Percentiles rank a stretch among this genome's conserved stretches.
Evolutionary conservation across 768 basidiomycete genomes (phyloP).

Genomic region (Rhodotorula graminis): DNA sequence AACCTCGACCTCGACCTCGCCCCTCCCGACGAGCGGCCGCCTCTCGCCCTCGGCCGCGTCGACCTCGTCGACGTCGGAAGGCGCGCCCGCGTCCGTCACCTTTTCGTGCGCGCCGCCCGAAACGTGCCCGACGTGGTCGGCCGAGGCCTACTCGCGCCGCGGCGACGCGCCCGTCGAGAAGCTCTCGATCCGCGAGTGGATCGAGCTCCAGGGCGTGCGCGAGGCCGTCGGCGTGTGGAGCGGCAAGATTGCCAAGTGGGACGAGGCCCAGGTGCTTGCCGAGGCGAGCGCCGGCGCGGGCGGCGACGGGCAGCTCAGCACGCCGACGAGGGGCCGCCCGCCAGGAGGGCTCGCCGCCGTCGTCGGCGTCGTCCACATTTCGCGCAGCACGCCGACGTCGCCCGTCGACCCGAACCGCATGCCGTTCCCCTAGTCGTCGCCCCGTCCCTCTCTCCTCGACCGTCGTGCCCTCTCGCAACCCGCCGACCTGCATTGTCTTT

Average conservation of each 20-base stretch:
- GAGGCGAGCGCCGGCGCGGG: not conserved
- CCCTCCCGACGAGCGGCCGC: not conserved
- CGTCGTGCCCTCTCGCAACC: not conserved
- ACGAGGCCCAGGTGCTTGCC: not conserved
- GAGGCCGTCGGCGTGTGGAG: slow-evolving; percentile 36
- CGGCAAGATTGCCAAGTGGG: slow-evolving; percentile 31
- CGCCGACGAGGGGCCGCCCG: not conserved
- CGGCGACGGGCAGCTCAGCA: no score
- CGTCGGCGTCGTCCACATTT: slow-evolving; percentile 27
- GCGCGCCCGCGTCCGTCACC: slow-evolving; percentile 4
- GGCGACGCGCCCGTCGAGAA: slow-evolving; percentile 36
- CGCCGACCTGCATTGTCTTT: not conserved
- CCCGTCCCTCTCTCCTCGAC: not conserved
- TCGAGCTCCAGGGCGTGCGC: slow-evolving; percentile 35
- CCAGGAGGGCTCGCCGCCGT: slow-evolving; percentile 12
- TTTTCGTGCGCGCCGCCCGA: slow-evolving; percentile 24
- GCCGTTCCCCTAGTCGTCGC: not conserved
- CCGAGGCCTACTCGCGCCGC: slow-evolving; percentile 15
- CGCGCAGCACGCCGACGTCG: slow-evolving; percentile 25
- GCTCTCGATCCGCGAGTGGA: slow-evolving; percentile 34
- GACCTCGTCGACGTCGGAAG: not conserved
- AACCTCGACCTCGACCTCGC: not conserved
- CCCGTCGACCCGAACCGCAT: not conserved
- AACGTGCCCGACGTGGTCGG: slow-evolving; percentile 20
- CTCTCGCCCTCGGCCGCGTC: slow-evolving; percentile 1